Percentiles rank a stretch among this genome's conserved stretches.
These are phyloP conservation scores for Ogataea hybrid DNA, from an alignment of 1,139 yeast species.

Conservation along the genomic window DNA sequence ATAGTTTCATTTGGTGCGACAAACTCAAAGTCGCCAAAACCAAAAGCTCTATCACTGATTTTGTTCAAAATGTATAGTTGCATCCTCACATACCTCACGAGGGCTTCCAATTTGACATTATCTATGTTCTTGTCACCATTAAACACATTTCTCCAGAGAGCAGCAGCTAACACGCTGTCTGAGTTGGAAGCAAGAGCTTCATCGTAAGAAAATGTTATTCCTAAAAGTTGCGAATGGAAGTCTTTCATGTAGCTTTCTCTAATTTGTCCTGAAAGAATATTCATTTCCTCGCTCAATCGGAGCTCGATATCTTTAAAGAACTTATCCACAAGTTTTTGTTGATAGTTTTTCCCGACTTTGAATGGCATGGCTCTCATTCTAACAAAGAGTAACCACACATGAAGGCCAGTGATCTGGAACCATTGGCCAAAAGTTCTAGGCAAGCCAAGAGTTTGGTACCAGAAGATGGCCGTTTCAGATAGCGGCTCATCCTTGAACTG, in stretches of 20 bases:
- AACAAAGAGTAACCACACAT: conserved; percentile 89
- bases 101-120: conserved; percentile 79
- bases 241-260: conserved; percentile 87
- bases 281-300: conserved; percentile 81
- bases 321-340: conserved; percentile 87
- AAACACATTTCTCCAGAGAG: conserved; percentile 89
- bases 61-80: conserved; percentile 84
- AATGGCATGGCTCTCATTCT: conserved; percentile 97
- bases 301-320: conserved; percentile 87
- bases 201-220: conserved; percentile 86
- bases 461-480: conserved; percentile 63
- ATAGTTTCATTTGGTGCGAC: conserved; percentile 84
- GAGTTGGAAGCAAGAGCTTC: conserved; percentile 77
- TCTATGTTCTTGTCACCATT: conserved; percentile 84
- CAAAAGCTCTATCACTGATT: conserved; percentile 88
- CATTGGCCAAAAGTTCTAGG: conserved; percentile 91
- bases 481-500: conserved; percentile 70
- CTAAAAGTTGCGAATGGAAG: conserved; percentile 86
- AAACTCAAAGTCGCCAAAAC: conserved; percentile 82
- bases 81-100: conserved; percentile 83
- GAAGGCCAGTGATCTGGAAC: conserved; percentile 89
- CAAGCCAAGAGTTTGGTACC: conserved; percentile 75
- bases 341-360: conserved; percentile 84
- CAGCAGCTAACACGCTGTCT: conserved; percentile 85
- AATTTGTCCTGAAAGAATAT: conserved; percentile 77